Percentiles rank a stretch among this genome's conserved stretches.
phyloP scores from a whole-genome alignment of 1,284 basidiomycete genomes.

The Erythrobasidium hasegawianum region DNA sequence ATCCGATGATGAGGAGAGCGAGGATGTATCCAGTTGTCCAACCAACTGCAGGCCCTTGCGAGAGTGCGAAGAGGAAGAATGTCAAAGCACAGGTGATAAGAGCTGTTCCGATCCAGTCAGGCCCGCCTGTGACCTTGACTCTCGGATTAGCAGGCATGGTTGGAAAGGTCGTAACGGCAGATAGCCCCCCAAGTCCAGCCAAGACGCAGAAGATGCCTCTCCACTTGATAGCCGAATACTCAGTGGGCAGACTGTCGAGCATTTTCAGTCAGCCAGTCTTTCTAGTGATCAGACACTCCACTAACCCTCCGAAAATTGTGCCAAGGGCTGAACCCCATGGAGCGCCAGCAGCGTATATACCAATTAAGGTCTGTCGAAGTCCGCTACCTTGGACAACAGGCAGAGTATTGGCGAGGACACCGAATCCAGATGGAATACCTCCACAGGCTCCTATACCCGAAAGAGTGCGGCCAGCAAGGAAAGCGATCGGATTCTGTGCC shows the following conservation, averaged over 20 bases:
- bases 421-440: conserved; percentile 30
- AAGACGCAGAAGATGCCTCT: conserved; percentile 47
- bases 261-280: neutral
- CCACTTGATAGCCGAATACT: conserved; percentile 40
- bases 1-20: conserved; percentile 43
- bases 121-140: conserved; percentile 35
- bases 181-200: conserved; percentile 44
- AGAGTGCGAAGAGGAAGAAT: conserved; percentile 44
- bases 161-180: conserved; percentile 43
- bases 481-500: neutral
- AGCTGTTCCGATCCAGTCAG: conserved; percentile 45
- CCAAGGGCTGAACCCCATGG: conserved; percentile 24
- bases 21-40: conserved; percentile 46
- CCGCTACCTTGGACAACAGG: conserved; percentile 18
- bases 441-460: conserved; percentile 30
- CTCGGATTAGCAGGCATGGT: conserved; percentile 44
- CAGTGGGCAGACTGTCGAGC: conserved; percentile 25
- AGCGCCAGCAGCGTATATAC: conserved; percentile 21
- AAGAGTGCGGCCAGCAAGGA: conserved; percentile 17
- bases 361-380: conserved; percentile 5
- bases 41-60: conserved; percentile 41
- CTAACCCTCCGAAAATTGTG: conserved; percentile 29
- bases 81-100: conserved; percentile 44
- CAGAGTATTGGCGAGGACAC: conserved; percentile 23
- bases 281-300: too few species aligned